Base-by-base conservation (phyloP, 2,329 filamentous ascomycete species). In the Pseudocercospora musae region DNA sequence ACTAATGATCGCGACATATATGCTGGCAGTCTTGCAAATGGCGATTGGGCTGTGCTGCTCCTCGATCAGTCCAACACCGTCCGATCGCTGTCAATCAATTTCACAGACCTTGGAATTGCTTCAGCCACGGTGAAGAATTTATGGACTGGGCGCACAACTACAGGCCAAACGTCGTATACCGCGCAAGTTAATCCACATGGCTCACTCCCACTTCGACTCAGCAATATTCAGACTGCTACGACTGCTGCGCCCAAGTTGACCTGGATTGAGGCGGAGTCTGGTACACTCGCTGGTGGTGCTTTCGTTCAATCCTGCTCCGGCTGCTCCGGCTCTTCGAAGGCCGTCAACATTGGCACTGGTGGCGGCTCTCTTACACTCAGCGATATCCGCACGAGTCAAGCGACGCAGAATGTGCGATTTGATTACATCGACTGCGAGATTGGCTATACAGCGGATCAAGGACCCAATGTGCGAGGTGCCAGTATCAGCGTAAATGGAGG, bases 391-490 rank as follows among this genome's bases (percentile, higher is more conserved):
- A 71, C 66, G 10, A 66, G 67, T 9, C 52, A 70, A n/a, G 68
- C 72, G 0, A 74, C 69, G 18, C 75, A 73, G 48, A 62, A 76
- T 5, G 52, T 78, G 1, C 71, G 72, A 0, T 71, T 79, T 20
- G 78, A 79, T 57, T 79, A 77, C 52, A 63, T 79, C 54, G 76
- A 79, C 54, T 77, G 77, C 65, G 77, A 78, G 2, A 74, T 79
- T 20, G 72, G 71, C 0, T 77, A 76, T 31, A 70, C 74, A 0
- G 68, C 64, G 8, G 62, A 60, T 23, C 44, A 74, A 70, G 53
- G 62, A 4, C 20, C 29, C 20, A 79, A 79, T 48, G 71, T 72
- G 9, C 68, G 77, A 18, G 75, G 75, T 25, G 71, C 77, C 60
- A 75, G 72, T 1, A 68, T 79, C 33, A 68, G 69, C 27, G 74